Percentiles rank a stretch among this genome's conserved stretches.
phyloP scores from a whole-genome alignment of 2,329 filamentous ascomycete species.

The Colletotrichum limetticola region DNA sequence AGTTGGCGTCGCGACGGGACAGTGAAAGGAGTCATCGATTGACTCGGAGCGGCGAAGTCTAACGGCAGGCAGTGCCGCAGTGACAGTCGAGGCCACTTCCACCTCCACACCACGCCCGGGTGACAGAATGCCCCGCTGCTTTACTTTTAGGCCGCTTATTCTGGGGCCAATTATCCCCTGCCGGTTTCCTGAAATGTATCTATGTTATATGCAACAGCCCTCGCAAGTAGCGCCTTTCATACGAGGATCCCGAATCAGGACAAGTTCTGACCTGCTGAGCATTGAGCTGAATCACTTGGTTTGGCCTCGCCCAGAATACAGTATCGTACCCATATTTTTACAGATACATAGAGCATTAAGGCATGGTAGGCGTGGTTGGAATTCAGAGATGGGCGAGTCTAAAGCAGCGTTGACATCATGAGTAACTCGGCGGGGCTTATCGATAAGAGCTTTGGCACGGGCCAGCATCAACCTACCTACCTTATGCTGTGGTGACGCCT shows the following conservation, averaged over 20 bases:
- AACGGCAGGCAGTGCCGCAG: background rate
- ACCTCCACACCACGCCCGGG: background rate
- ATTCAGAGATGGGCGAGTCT: background rate
- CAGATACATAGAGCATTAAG: background rate
- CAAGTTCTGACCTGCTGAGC: background rate
- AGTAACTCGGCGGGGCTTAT: constrained; percentile 35
- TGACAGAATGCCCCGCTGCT: constrained; percentile 23
- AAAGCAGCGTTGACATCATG: constrained; percentile 28
- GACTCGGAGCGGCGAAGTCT: constrained; percentile 32
- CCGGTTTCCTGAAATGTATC: background rate
- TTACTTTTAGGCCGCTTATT: background rate
- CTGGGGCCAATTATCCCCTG: background rate
- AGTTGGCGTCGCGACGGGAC: background rate
- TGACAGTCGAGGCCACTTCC: constrained; percentile 20
- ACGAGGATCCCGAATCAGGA: background rate
- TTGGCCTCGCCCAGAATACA: background rate
- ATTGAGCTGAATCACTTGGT: background rate
- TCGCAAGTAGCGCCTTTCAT: too few relatives aligned
- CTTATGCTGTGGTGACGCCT: background rate
- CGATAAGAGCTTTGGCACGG: constrained; percentile 38
- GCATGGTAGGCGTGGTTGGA: background rate
- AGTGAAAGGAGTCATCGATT: constrained; percentile 31
- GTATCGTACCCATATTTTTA: background rate
- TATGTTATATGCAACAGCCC: background rate
- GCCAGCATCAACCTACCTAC: background rate